These are phyloP conservation scores for Naegleria lovaniensis DNA, from an alignment of 208 protist genomes.

Conservation along the genomic window DNA sequence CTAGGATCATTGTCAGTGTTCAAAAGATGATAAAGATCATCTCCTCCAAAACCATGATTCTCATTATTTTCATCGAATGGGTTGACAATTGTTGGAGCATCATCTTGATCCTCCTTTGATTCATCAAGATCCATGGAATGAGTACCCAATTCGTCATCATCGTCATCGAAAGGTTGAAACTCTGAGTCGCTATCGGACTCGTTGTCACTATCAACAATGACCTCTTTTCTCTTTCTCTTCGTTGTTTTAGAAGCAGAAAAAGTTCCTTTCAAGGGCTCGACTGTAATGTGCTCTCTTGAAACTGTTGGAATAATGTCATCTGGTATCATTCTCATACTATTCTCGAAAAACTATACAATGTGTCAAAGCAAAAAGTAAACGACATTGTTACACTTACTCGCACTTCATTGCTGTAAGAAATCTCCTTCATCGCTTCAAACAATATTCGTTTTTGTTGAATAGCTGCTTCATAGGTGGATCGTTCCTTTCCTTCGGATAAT, in stretches of 20 bases:
- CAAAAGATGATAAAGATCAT: not conserved
- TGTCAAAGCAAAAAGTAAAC: no score
- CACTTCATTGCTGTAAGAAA: not conserved
- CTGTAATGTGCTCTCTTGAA: not conserved
- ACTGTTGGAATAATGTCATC: not conserved
- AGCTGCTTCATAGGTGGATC: not conserved
- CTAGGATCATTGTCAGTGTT: no score
- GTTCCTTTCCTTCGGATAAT: constrained; percentile 19
- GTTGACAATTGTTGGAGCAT: not conserved
- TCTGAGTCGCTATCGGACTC: not conserved
- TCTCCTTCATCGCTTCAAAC: not conserved
- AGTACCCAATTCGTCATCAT: not conserved
- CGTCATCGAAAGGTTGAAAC: not conserved
- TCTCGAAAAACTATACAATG: not conserved
- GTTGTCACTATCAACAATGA: not conserved
- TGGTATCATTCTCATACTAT: not conserved
- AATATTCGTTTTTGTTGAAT: not conserved
- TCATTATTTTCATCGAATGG: not conserved
- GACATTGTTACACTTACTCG: not conserved
- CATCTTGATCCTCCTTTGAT: not conserved
- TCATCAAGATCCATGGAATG: not conserved
- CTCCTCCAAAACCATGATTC: not conserved
- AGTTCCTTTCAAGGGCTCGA: not conserved
- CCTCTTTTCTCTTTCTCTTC: not conserved
- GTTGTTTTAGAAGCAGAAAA: not conserved